Base-by-base conservation (phyloP, 1,139 yeast genomes). In the Protomyces inouyei region DNA sequence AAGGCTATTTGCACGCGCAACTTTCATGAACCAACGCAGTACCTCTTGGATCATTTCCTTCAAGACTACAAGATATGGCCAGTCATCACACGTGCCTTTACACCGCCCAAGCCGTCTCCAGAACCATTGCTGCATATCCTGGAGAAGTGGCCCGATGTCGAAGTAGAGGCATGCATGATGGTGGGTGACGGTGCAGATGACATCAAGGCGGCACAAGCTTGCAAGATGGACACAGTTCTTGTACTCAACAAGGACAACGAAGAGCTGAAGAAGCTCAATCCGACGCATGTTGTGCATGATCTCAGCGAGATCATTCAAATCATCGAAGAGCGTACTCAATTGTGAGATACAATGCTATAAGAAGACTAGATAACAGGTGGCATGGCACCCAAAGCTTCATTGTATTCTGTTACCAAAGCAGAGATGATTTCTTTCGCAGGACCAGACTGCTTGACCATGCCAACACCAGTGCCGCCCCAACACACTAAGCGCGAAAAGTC, bases 101-200 rank as follows among this genome's bases (percentile, higher is more conserved):
- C 77, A 61, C 88, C 88, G 0, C 83, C 88, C 10, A 85, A 85
- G 70, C 89, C 89, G 1, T 77, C 82, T 16, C 87, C 88, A 0
- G 81, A 80, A 52, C 87, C 88, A 0, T 72, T 85, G 46, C 72
- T 81, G 18, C 82, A 83, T 68, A 84, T 85, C 25, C 80, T 85
- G 2, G 67, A 75, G 18, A 65, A 71, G 3, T 81, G 86, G 83
- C 48, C 16, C 16, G 60, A 63, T 36, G 65, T 80, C 8, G 69
- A 73, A 1, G 81, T 86, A 0, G 69, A 73, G 25, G 76, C 80
- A 53, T 70, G 84, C 36, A 71, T 84, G n/a, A 85, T 85, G 89
- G 86, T 85, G 8, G 89, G 89, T 21, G 89, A 85, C 71, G 84
- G 88, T 0, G 74, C 77, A 46, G 89, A 85, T 72, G 89, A 85